These are phyloP conservation scores for Rhodosporidiobolus sp. DNA, from an alignment of 768 basidiomycete genomes.

Conservation along the genomic window DNA sequence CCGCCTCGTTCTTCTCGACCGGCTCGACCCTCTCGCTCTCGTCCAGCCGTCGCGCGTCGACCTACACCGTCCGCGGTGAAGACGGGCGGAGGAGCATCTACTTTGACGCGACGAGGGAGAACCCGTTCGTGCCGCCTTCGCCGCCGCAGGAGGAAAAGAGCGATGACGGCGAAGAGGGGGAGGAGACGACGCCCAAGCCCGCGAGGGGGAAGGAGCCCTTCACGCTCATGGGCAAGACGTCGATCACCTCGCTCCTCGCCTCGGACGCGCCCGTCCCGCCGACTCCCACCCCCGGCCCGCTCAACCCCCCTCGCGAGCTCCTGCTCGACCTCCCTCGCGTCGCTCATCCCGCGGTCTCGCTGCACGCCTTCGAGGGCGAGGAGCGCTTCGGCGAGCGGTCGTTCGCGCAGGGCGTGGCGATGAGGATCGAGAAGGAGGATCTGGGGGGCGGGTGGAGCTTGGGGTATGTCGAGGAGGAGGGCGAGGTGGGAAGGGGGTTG, in stretches of 20 bases:
- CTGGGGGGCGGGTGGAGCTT: constrained; percentile 37
- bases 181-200: neutral
- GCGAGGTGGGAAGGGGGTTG: constrained; percentile 29
- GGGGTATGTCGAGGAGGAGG: constrained; percentile 10
- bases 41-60: constrained; percentile 15
- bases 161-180: neutral
- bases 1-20: too few species aligned
- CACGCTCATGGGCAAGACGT: too few species aligned
- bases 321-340: constrained; percentile 7
- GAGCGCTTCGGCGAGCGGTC: constrained; percentile 28
- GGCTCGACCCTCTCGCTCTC: too few species aligned
- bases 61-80: neutral
- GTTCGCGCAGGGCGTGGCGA: neutral
- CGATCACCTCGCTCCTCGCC: neutral
- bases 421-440: constrained; percentile 33
- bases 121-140: constrained; percentile 16
- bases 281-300: too few species aligned
- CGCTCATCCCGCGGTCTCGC: constrained; percentile 15
- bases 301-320: neutral
- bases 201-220: too few species aligned
- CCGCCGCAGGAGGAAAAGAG: neutral
- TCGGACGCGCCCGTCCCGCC: neutral
- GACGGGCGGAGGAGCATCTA: constrained; percentile 12
- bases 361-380: constrained; percentile 31
- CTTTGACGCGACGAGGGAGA: constrained; percentile 16